These are phyloP conservation scores for Cladophialophora chaetospira DNA, from an alignment of 2,329 filamentous ascomycete genomes.

Conservation along the genomic window DNA sequence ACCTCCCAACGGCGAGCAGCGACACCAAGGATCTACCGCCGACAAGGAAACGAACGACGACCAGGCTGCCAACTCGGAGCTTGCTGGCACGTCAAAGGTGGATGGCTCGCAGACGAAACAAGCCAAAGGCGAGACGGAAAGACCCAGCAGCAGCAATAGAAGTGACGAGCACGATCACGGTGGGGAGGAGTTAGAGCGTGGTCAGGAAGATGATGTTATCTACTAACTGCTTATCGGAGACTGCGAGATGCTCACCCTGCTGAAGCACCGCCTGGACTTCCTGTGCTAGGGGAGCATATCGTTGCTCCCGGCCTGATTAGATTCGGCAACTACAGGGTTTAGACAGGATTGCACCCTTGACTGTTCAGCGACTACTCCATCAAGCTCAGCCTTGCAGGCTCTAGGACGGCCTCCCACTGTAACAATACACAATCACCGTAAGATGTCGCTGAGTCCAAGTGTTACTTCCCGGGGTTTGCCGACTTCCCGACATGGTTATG, in stretches of 20 bases:
- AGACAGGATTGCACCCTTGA: too few relatives aligned
- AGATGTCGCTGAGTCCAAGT: too few relatives aligned
- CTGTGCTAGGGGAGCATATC: not conserved
- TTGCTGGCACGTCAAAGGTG: slow-evolving; percentile 35
- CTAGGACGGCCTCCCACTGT: too few relatives aligned
- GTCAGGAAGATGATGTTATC: slow-evolving; percentile 87
- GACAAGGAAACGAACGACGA: not conserved
- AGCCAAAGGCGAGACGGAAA: slow-evolving; percentile 35
- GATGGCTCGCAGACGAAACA: slow-evolving; percentile 37
- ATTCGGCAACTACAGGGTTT: too few relatives aligned
- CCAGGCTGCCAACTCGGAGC: not conserved
- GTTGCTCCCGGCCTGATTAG: not conserved
- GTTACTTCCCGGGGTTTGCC: too few relatives aligned
- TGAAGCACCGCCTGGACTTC: not conserved
- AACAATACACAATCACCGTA: too few relatives aligned
- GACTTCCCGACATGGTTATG: not conserved
- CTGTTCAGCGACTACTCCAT: too few relatives aligned
- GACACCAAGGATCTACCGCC: not conserved
- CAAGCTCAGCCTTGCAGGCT: too few relatives aligned
- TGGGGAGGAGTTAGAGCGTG: slow-evolving; percentile 77
- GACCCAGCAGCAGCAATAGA: slow-evolving; percentile 23
- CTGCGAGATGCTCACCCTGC: not conserved
- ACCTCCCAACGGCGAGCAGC: not conserved
- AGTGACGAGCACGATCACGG: slow-evolving; percentile 61
- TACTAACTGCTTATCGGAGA: slow-evolving; percentile 56